phyloP scores from a whole-genome alignment of 1,284 basidiomycete species.

The Farysia itapuensis region DNA sequence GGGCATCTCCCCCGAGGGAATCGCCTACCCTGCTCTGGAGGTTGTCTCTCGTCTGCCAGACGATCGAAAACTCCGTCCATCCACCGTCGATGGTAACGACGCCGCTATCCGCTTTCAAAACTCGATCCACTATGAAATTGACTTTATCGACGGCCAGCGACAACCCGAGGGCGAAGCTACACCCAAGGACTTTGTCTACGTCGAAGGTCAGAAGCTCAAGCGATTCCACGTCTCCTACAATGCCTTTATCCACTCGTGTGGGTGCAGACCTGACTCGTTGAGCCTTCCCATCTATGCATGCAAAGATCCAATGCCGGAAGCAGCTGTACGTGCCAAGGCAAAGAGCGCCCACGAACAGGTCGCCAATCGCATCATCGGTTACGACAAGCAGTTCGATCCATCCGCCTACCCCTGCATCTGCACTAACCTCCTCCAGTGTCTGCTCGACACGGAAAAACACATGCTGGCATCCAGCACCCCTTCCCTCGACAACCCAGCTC shows the following conservation, averaged over 20 bases:
- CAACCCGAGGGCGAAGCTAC: not conserved
- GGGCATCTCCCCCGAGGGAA: constrained; percentile 6
- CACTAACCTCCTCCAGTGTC: constrained; percentile 10
- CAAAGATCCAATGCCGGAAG: constrained; percentile 14
- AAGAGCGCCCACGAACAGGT: not conserved
- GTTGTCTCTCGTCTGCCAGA: constrained; percentile 12
- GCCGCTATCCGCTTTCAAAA: constrained; percentile 19
- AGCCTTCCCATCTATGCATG: constrained; percentile 20
- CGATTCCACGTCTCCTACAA: constrained; percentile 19
- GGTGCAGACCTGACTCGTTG: constrained; percentile 16
- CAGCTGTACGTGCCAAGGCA: constrained; percentile 2
- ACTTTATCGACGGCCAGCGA: constrained; percentile 26
- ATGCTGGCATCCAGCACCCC: too few relatives aligned
- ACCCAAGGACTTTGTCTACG: constrained; percentile 5
- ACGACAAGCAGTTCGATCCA: constrained; percentile 13
- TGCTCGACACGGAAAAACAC: constrained; percentile 30
- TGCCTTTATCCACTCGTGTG: constrained; percentile 14
- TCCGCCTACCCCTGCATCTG: constrained; percentile 20
- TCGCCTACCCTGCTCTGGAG: constrained; percentile 12
- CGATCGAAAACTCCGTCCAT: constrained; percentile 18
- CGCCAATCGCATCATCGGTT: too few relatives aligned
- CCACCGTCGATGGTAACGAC: constrained; percentile 17
- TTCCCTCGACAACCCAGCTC: too few relatives aligned
- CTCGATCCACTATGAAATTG: constrained; percentile 22
- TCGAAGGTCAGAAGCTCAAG: constrained; percentile 25